Evolutionary conservation across 768 basidiomycete species (phyloP).

Genomic region (Leccinum boreale): DNA sequence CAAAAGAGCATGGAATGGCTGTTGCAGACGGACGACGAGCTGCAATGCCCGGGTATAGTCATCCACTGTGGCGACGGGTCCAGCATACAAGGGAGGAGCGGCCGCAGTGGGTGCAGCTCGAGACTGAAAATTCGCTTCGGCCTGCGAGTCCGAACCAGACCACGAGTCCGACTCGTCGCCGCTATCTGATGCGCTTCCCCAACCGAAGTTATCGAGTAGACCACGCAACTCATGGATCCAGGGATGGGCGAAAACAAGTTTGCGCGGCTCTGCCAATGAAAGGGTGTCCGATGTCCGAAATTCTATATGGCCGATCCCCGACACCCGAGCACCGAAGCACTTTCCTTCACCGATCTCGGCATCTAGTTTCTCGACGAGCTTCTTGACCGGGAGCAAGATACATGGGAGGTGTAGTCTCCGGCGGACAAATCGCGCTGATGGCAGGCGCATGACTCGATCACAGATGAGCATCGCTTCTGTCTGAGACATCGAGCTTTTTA

Average conservation of each 20-base stretch:
- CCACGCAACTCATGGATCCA: slow-evolving; percentile 8
- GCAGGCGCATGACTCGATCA: neutral
- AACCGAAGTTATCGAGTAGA: neutral
- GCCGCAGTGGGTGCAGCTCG: neutral
- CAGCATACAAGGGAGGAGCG: neutral
- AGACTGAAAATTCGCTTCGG: neutral
- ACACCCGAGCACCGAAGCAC: neutral
- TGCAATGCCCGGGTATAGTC: slow-evolving; percentile 1
- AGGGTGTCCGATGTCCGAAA: neutral
- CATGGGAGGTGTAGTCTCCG: slow-evolving; percentile 9
- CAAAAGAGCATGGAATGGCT: slow-evolving; percentile 7
- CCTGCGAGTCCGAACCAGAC: neutral
- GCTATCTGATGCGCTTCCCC: neutral
- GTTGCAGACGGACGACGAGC: slow-evolving; percentile 1
- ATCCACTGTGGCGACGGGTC: neutral
- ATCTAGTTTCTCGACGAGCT: neutral
- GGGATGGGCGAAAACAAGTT: slow-evolving; percentile 8
- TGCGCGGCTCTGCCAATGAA: too few species aligned
- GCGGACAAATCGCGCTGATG: neutral
- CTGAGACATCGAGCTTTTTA: neutral
- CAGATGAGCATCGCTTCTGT: neutral
- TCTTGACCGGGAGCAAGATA: neutral
- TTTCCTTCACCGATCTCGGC: neutral
- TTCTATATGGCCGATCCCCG: neutral
- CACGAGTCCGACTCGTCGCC: neutral